Conservation (phyloP, 495 filamentous ascomycete genomes). For the Bacidia rubella region DNA sequence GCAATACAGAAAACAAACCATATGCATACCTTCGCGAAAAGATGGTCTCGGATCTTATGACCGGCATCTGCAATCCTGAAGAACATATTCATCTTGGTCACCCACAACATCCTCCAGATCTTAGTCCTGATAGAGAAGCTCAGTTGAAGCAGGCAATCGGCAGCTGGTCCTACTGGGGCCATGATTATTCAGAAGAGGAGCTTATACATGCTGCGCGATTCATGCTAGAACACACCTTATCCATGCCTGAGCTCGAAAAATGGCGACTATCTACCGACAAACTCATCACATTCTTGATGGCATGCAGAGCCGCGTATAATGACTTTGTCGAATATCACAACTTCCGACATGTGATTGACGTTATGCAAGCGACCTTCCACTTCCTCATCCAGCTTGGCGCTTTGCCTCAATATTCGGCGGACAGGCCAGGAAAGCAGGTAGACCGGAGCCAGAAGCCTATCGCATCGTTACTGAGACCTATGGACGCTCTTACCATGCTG, state of each 20-base stretch:
- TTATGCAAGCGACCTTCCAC: conserved; percentile 84
- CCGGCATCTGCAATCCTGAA: conserved; percentile 71
- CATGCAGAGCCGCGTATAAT: conserved; percentile 81
- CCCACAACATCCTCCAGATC: conserved; percentile 17
- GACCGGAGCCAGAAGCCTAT: conserved; percentile 43
- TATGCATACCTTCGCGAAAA: conserved; percentile 78
- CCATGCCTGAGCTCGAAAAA: conserved; percentile 62
- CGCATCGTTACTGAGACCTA: conserved; percentile 58
- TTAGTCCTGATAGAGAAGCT: conserved; percentile 40
- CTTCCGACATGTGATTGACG: conserved; percentile 92
- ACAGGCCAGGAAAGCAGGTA: too few relatives aligned
- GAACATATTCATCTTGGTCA: conserved; percentile 40
- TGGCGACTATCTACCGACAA: conserved; percentile 62
- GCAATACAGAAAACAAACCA: conserved; percentile 72
- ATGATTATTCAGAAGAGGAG: conserved; percentile 80
- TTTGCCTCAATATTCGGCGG: conserved; percentile 13
- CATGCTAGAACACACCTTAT: conserved; percentile 82
- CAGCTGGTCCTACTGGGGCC: conserved; percentile 76
- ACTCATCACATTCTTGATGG: conserved; percentile 65
- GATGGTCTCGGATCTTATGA: conserved; percentile 85
- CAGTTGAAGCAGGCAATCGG: conserved; percentile 58
- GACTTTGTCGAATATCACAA: conserved; percentile 97
- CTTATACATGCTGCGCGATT: conserved; percentile 62
- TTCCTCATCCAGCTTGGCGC: conserved; percentile 75
- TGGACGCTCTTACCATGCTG: conserved; percentile 78